phyloP scores from a whole-genome alignment of 116 monocot species.

The Zostera marina region DNA sequence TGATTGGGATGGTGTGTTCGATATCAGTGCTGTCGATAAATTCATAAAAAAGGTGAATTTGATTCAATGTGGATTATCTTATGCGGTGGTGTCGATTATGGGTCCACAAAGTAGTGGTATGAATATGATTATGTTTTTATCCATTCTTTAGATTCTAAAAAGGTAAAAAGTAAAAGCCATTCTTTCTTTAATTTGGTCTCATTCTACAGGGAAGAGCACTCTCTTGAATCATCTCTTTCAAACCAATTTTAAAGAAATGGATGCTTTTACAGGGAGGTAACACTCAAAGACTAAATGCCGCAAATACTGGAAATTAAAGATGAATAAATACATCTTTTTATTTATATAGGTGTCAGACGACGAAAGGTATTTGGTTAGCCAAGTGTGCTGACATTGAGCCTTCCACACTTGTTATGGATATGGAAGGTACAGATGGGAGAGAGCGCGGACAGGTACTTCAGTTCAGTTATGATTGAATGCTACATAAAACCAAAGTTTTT shows the following conservation, averaged over 20 bases:
- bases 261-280: conserved; percentile 81
- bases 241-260: conserved; percentile 91
- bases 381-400: conserved; percentile 60
- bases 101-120: conserved; percentile 82
- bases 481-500: too few species aligned
- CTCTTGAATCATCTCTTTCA: conserved; percentile 80
- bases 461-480: too few species aligned
- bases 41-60: conserved; percentile 34
- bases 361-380: conserved; percentile 93
- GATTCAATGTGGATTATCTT: conserved; percentile 51
- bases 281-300: not conserved
- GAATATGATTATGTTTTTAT: not conserved
- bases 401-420: conserved; percentile 88
- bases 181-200: not conserved
- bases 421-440: conserved; percentile 96
- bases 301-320: not conserved
- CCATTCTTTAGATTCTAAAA: too few species aligned
- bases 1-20: conserved; percentile 36
- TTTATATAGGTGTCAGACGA: conserved; percentile 80
- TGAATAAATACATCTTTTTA: not conserved
- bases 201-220: conserved; percentile 77
- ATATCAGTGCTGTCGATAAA: conserved; percentile 25
- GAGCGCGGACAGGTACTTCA: conserved; percentile 80
- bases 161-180: not conserved
- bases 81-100: conserved; percentile 73